Conservation (phyloP, 176 grass and related monocot genomes). For the Paspalum notatum region DNA sequence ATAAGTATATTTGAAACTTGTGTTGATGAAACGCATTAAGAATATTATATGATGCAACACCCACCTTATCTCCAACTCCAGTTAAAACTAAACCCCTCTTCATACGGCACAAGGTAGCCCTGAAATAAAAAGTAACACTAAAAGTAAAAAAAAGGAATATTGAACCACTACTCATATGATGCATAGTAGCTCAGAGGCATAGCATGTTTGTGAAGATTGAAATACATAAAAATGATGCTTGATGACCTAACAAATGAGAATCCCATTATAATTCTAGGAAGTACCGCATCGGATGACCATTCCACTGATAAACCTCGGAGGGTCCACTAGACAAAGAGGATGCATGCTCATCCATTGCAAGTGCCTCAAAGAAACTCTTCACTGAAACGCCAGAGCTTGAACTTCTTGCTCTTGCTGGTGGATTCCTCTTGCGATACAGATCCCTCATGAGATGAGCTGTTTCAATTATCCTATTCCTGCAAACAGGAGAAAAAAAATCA, state of each 20-base stretch:
- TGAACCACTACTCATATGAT: background rate
- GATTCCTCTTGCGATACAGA: slow-evolving; percentile 84
- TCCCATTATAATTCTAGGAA: slow-evolving; percentile 6
- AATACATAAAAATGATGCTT: background rate
- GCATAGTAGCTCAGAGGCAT: background rate
- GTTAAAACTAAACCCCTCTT: slow-evolving; percentile 80
- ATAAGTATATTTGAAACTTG: background rate
- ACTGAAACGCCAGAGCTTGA: slow-evolving; percentile 43
- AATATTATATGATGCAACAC: slow-evolving; percentile 20
- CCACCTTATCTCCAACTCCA: slow-evolving; percentile 88
- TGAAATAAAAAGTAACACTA: slow-evolving; percentile 44
- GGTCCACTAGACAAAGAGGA: slow-evolving; percentile 52
- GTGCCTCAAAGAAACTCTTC: slow-evolving; percentile 58
- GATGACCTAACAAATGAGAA: background rate
- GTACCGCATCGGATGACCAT: slow-evolving; percentile 66
- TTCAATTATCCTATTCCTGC: slow-evolving; percentile 68
- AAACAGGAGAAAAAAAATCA: slow-evolving; percentile 28
- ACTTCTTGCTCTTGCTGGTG: slow-evolving; percentile 37
- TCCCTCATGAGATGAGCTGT: slow-evolving; percentile 66
- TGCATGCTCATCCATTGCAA: slow-evolving; percentile 73
- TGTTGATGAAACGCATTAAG: slow-evolving; percentile 26
- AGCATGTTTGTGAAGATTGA: slow-evolving; percentile 5
- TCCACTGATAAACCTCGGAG: slow-evolving; percentile 73
- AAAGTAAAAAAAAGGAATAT: background rate
- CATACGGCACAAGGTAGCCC: slow-evolving; percentile 78